Evolutionary conservation across 1,284 basidiomycete genomes (phyloP).

Genomic region (Austroboletus novae-zelandiae): DNA sequence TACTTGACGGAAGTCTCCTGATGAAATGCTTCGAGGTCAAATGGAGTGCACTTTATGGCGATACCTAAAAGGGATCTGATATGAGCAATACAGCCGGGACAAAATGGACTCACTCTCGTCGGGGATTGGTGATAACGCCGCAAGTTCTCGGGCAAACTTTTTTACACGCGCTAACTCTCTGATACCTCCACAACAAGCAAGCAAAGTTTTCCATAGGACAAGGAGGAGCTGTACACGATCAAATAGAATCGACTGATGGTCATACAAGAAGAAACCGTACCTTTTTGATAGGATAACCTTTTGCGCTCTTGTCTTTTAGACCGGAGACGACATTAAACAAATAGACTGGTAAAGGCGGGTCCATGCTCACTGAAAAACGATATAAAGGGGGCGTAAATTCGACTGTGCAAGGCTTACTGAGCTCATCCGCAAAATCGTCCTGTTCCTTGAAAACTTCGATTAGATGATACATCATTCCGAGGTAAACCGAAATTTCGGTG

Average conservation of each 20-base stretch:
- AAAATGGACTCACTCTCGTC: constrained; percentile 53
- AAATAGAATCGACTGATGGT: background rate
- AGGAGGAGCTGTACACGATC: constrained; percentile 68
- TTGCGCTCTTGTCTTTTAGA: constrained; percentile 90
- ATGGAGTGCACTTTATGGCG: constrained; percentile 80
- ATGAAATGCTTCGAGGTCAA: constrained; percentile 85
- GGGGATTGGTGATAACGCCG: constrained; percentile 59
- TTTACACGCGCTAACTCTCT: constrained; percentile 85
- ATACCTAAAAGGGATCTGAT: constrained; percentile 33
- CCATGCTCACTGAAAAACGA: constrained; percentile 75
- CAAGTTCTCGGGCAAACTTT: constrained; percentile 81
- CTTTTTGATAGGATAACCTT: constrained; percentile 96
- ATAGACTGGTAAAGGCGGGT: constrained; percentile 92
- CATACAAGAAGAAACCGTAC: constrained; percentile 37
- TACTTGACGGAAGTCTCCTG: constrained; percentile 92
- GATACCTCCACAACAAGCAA: constrained; percentile 92
- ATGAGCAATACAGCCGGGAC: background rate
- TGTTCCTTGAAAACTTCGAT: constrained; percentile 91
- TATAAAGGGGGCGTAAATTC: constrained; percentile 17
- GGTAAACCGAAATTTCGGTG: constrained; percentile 87
- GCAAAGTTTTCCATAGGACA: constrained; percentile 94
- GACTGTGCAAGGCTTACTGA: constrained; percentile 63
- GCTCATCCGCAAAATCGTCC: constrained; percentile 90
- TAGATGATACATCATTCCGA: constrained; percentile 92
- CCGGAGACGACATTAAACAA: constrained; percentile 88